Conservation (phyloP, 2,329 filamentous ascomycete species). For the Ophiostoma tasmaniense region DNA sequence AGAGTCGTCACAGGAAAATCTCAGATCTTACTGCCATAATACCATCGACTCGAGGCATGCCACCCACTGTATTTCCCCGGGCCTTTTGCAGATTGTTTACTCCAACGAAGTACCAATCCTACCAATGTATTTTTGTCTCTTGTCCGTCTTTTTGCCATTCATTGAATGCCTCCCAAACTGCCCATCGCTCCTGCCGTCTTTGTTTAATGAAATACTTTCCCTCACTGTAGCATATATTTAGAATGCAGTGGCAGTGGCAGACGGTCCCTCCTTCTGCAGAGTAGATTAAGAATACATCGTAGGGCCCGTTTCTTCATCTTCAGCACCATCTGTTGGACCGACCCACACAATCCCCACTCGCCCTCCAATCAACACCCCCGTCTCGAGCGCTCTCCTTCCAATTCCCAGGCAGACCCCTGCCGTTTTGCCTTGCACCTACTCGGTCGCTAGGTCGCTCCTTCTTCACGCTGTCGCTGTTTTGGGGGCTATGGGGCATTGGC, state of each 20-base stretch:
- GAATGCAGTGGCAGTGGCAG: background rate
- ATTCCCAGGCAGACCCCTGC: constrained; percentile 21
- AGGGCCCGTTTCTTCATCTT: constrained; percentile 9
- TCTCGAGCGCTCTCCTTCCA: constrained; percentile 9
- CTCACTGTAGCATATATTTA: background rate
- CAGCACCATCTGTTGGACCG: background rate
- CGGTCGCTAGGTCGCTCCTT: no score
- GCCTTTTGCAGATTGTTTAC: constrained; percentile 3
- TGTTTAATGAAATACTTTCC: background rate
- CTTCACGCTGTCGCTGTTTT: background rate
- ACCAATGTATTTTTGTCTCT: background rate
- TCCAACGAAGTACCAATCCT: background rate
- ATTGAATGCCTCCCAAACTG: background rate
- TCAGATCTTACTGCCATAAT: background rate
- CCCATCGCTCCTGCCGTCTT: background rate
- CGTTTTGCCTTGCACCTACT: constrained; percentile 7
- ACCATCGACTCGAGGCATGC: background rate
- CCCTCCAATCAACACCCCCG: constrained; percentile 18
- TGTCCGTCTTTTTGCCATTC: background rate
- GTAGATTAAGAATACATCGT: no score
- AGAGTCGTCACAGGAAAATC: background rate
- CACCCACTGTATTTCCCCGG: background rate
- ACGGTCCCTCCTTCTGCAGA: background rate
- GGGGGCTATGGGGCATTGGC: background rate
- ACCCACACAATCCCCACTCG: constrained; percentile 14